Evolutionary conservation across 2,329 filamentous ascomycete species (phyloP), one percentile per base, ranked within the genome.

Genomic region (Stemphylium beticola): DNA sequence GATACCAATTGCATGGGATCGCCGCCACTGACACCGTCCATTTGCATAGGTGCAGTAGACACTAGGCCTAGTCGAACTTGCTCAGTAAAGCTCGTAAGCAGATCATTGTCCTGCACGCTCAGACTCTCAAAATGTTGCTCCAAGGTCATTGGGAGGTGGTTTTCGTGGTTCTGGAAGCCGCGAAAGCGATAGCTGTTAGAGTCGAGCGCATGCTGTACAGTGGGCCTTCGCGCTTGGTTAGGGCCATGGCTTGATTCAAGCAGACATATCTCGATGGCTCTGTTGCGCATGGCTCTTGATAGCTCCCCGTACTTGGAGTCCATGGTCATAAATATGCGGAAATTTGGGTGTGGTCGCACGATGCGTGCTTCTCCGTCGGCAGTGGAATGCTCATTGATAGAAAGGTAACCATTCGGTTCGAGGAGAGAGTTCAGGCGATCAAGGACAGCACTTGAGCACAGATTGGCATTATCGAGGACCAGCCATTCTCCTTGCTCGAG

Each of bases 271-370:
- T 99, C 96, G 22, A 97, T 83, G 43, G 92, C 92, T 73, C 95
- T 86, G 76, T 99, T 99, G 53, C 96, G 84, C 95, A 99, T 99
- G 0, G 95, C 95, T 59, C 95, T 85, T 3, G 95, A 99, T 8
- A 99, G 81, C 74, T 99, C 95, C 15, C 95, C 96, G 73, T 96
- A 91, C 44, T 88, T 86, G 40, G 95, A 88, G 73, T 99, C 93
- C 80, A 96, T 90, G 0, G 93, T 98, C 72, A 99, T 79, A 76
- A 99, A 98, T 17, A 99, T 87, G 53, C 93, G 85, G 76, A 99
- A 99, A 57, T 92, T 85, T 0, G 89, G 83, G 77, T 98, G 93
- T 12, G 95, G 93, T 51, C 78, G 85, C 44, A 99, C 85, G 32
- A 96, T 78, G 52, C 91, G 86, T 10, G 93, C 89, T 66, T 91